Base-by-base conservation (phyloP, 2,329 filamentous ascomycete genomes). In the Talaromyces sp. region DNA sequence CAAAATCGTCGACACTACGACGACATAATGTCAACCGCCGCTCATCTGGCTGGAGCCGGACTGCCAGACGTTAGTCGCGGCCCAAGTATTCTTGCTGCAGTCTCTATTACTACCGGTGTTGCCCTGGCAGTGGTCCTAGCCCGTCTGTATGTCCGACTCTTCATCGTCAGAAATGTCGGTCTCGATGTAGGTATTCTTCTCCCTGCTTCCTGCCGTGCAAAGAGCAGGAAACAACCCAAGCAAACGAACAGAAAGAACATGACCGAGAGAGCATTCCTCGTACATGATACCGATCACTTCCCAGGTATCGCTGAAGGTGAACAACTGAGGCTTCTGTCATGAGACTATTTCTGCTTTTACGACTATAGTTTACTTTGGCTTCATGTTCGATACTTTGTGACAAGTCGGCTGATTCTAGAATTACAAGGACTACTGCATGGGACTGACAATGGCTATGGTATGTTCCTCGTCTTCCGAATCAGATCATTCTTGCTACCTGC, bases 121-220 rank as follows among this genome's bases (percentile, higher is more conserved):
- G 56, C 56, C 4, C 40, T 58, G 28, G 56, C 16, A 28, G 58
- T 58, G 14, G 67, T 68, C 4, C 23, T 68, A 25, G 64, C 65
- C 11, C 64, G 67, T n/a, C 60, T 69, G 55, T 70, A 70, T 52
- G 69, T 70, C n/a, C 68, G 69, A 9, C 18, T 65, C 1, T 67
- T 65, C 35, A 57, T 69, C 9, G 68, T 69, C 58, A 63, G 61
- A 16, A 67, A 67, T 58, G 58, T 66, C 50, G 66, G 68, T 6
- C 44, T 68, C 42, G 68, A 69, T 62, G 65, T 66, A 28, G 56
- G 64, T 60, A 16, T 44, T 57, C 23, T 28, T 28, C 44, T 16
- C 6, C 11, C 21, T 48, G 14, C 8, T 16, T 1, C 21, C 14
- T 23, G 11, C 40, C 12, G 9, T 48, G 25, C 44, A 28, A 23